Percentiles rank a stretch among this genome's conserved stretches.
These are phyloP conservation scores for Fusarium xyrophilum DNA, from an alignment of 2,329 filamentous ascomycete species.

Conservation along the genomic window DNA sequence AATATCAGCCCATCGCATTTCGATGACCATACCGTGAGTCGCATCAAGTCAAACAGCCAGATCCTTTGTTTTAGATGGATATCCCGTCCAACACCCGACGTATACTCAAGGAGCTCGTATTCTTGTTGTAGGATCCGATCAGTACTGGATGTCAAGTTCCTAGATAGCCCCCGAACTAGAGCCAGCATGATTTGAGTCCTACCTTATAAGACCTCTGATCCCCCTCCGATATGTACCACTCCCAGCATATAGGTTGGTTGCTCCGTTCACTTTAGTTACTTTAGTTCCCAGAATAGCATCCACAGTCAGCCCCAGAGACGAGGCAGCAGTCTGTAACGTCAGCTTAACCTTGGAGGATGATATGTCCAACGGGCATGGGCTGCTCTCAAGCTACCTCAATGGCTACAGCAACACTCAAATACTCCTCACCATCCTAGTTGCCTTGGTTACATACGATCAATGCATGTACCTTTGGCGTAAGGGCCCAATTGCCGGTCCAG, in stretches of 20 bases:
- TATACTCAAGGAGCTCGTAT: background rate
- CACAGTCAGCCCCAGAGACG: background rate
- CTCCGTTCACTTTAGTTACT: background rate
- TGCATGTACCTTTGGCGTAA: conserved; percentile 66
- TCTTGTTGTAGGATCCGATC: background rate
- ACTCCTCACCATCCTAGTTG: conserved; percentile 43
- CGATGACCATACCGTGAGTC: background rate
- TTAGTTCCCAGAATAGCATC: background rate
- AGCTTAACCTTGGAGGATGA: background rate
- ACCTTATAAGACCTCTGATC: background rate
- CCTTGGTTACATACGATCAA: conserved; percentile 52
- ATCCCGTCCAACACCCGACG: too few relatives aligned
- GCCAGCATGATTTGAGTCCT: background rate
- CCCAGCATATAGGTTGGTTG: rapidly evolving
- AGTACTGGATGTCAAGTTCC: background rate
- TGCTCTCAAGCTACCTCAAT: conserved; percentile 15
- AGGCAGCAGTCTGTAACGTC: background rate
- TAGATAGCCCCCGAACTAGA: rapidly evolving
- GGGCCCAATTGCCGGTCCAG: conserved; percentile 67
- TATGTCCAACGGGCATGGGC: background rate
- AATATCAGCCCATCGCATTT: conserved; percentile 14
- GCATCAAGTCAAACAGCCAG: too few relatives aligned
- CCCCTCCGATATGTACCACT: background rate
- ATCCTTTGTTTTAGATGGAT: background rate
- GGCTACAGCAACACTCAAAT: conserved; percentile 16